Base-by-base conservation (phyloP, 768 basidiomycete genomes). In the Macrolepiota albuminosa region DNA sequence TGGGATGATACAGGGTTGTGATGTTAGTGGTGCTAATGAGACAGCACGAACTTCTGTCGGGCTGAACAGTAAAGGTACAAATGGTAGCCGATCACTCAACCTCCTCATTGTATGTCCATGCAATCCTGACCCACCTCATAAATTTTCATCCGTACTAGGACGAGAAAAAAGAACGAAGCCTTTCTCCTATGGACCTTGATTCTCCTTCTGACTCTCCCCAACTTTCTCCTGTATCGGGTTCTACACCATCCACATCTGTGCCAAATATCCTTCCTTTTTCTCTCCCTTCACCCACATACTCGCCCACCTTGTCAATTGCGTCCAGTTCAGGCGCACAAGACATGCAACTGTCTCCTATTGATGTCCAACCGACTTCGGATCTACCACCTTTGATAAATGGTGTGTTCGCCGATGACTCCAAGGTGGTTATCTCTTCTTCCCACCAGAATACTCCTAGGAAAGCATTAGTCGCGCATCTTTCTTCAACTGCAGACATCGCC, bases 161-260 rank as follows among this genome's bases (percentile, higher is more conserved):
- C 34, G 50, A 39, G 50, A 58, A 54, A 54, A 55, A 40, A 54
- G 76, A 79, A 18, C 73, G 82, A 58, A 86, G 81, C 69, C 72
- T 83, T 49, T 83, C 84, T 51, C 84, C 83, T 0, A 85, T 85
- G 84, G 86, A 86, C 57, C 74, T 86, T 46, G 84, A 81, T 63
- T 83, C 83, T 7, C 68, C 77, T 7, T 63, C 72, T 18, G 77
- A 73, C 60, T 76, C 76, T 10, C 75, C 77, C 33, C 54, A 18
- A 18, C 33, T 57, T 40, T 63, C 59, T 18, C 57, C 71, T 52
- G 14, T 43, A 50, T 43, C 48, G 21, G 26, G 46, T 21, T 51
- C 50, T 21, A 39, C 59, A 40, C 57, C 49, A 6, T 53, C 54
- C n/a, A 48, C 46, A 36, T 24, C 34, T 18, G 24, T 42, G 21